phyloP scores from a whole-genome alignment of 768 basidiomycete species.

The Kwoniella bestiolae region DNA sequence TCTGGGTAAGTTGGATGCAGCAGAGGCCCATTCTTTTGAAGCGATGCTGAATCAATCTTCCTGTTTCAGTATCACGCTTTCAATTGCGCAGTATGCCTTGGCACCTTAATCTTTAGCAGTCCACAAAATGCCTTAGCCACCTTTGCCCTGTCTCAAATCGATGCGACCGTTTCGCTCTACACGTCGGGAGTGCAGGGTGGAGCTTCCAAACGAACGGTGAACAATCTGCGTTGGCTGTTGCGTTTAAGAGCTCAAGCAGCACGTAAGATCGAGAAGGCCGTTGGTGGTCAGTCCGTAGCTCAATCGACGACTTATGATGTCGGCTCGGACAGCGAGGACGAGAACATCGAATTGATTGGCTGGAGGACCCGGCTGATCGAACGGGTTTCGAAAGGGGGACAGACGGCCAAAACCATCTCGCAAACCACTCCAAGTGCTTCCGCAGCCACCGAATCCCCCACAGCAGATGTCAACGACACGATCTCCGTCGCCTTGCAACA shows the following conservation, averaged over 20 bases:
- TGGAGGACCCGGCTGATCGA: conserved; percentile 4
- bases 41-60: too few species aligned
- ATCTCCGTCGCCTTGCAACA: background rate
- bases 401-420: background rate
- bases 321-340: background rate
- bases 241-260: background rate
- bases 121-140: conserved; percentile 25
- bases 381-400: background rate
- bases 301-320: background rate
- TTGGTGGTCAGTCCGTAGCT: background rate
- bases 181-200: conserved; percentile 1
- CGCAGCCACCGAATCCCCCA: background rate
- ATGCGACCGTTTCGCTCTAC: conserved; percentile 17
- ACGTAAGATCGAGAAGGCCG: background rate
- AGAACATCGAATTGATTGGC: conserved; percentile 1
- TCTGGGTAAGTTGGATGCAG: conserved; percentile 20
- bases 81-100: conserved; percentile 35
- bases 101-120: conserved; percentile 26
- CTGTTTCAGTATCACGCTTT: conserved; percentile 33
- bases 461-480: conserved; percentile 4
- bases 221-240: conserved; percentile 2
- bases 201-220: background rate
- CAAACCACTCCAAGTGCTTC: background rate
- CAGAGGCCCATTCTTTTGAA: too few species aligned
- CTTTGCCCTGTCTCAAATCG: conserved; percentile 24